Conservation (phyloP, 345 rosid species). For the Aquilaria yunnanensis region DNA sequence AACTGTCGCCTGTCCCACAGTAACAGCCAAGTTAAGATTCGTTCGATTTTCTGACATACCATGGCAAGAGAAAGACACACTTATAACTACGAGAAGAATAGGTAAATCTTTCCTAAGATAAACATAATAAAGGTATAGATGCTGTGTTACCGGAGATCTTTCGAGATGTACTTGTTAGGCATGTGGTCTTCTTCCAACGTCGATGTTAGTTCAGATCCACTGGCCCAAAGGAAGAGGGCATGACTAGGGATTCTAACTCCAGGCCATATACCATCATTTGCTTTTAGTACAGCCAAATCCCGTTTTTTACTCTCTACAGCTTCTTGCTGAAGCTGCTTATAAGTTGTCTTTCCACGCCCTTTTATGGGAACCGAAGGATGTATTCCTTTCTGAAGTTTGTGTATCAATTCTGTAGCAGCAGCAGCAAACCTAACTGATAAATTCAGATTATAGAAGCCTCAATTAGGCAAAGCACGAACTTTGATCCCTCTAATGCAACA, state of each 20-base stretch:
- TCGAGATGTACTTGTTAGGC: conserved; percentile 93
- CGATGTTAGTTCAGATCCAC: conserved; percentile 79
- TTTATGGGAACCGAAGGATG: conserved; percentile 86
- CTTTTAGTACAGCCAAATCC: conserved; percentile 79
- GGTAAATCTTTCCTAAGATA: neutral
- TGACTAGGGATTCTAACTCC: conserved; percentile 84
- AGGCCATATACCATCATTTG: conserved; percentile 90
- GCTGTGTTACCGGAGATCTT: conserved; percentile 57
- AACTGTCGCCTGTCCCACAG: conserved; percentile 39
- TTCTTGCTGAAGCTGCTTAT: conserved; percentile 77
- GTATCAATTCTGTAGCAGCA: conserved; percentile 72
- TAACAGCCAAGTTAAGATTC: conserved; percentile 9
- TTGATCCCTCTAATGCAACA: neutral
- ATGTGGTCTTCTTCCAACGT: conserved; percentile 75
- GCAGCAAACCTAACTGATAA: conserved; percentile 84
- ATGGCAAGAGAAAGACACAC: conserved; percentile 2
- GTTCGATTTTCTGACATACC: neutral
- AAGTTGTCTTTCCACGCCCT: conserved; percentile 69
- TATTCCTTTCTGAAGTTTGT: conserved; percentile 85
- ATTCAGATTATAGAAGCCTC: conserved; percentile 11
- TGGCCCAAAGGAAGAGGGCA: conserved; percentile 91
- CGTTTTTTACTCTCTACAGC: conserved; percentile 77
- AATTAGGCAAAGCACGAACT: conserved; percentile 1
- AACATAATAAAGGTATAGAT: neutral
- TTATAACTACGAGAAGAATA: neutral